phyloP scores from a whole-genome alignment of 805 yeast species.

The Starmerella bacillaris region DNA sequence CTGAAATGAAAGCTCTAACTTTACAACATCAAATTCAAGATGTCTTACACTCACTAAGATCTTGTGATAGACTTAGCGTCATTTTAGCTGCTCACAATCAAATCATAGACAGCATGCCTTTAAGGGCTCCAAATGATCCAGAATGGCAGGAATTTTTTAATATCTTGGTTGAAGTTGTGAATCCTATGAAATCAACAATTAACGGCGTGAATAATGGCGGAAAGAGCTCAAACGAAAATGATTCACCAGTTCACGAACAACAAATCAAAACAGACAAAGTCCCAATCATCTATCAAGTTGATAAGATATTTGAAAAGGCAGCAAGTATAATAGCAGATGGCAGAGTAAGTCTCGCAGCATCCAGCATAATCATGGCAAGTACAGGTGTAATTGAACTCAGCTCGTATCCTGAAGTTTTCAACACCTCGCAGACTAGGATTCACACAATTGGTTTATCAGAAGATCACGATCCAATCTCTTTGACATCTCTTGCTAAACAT shows the following conservation, averaged over 20 bases:
- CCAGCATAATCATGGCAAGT: conserved; percentile 4
- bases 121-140: neutral
- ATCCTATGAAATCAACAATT: neutral
- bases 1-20: neutral
- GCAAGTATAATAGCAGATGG: neutral
- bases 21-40: conserved; percentile 2
- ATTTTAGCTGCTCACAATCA: neutral
- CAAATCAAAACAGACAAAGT: no score
- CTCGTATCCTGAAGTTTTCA: neutral
- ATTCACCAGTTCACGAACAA: no score
- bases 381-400: neutral
- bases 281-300: neutral
- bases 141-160: no score
- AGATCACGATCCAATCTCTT: neutral
- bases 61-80: conserved; percentile 5
- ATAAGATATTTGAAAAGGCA: neutral
- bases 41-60: neutral
- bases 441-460: conserved; percentile 2
- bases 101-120: neutral
- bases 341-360: neutral
- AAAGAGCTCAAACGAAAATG: neutral
- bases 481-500: conserved; percentile 3
- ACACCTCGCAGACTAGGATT: neutral
- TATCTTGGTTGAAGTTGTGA: no score
- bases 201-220: neutral